phyloP scores from a whole-genome alignment of 2,329 filamentous ascomycete species.

The Fusarium siculi region DNA sequence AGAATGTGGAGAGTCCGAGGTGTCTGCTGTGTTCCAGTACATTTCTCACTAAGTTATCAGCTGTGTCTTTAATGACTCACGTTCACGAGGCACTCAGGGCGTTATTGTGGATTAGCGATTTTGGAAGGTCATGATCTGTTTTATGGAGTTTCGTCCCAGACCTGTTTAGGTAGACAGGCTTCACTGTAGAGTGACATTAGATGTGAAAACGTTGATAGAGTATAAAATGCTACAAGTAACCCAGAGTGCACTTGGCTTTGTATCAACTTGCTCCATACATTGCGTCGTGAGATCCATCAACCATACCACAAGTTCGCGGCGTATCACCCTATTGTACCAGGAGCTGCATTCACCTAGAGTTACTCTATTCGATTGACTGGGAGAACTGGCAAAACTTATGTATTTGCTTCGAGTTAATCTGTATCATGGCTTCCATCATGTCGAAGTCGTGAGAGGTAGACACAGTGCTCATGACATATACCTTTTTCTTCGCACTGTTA shows the following conservation, averaged over 20 bases:
- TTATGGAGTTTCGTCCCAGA: conserved; percentile 11
- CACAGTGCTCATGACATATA: neutral
- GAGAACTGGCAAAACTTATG: neutral
- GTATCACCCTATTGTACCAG: neutral
- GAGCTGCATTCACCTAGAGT: neutral
- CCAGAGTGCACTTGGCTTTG: neutral
- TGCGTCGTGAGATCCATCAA: neutral
- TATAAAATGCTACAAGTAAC: neutral
- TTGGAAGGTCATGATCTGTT: neutral
- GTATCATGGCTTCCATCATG: neutral
- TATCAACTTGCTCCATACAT: neutral
- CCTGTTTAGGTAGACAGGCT: neutral
- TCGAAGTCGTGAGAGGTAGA: too few species aligned
- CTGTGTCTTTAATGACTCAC: conserved; percentile 19
- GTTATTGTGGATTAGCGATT: conserved; percentile 23
- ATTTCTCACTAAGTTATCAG: conserved; percentile 79
- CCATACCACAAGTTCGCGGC: neutral
- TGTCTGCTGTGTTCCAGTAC: conserved; percentile 98
- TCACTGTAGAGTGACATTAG: neutral
- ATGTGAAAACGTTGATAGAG: neutral
- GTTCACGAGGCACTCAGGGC: conserved; percentile 17
- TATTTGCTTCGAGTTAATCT: neutral
- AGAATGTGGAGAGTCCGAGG: conserved; percentile 80
- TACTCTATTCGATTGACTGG: too few species aligned
- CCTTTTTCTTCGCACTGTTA: neutral